phyloP scores from a whole-genome alignment of 2,329 filamentous ascomycete species.

The Zasmidium citrigriseum region DNA sequence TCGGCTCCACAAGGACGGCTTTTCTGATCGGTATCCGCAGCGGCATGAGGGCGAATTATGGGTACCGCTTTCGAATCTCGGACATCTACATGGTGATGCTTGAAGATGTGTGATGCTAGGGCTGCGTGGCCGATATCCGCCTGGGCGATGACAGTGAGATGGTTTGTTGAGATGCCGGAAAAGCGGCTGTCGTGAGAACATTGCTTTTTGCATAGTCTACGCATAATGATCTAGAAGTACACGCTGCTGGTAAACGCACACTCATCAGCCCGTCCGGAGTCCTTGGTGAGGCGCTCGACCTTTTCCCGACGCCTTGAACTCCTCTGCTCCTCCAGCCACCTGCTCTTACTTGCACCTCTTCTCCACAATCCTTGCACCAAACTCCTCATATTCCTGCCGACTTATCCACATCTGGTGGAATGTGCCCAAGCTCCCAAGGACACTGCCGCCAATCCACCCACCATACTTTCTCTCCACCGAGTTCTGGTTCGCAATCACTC shows the following conservation, averaged over 20 bases:
- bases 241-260: neutral
- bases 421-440: slow-evolving; percentile 89
- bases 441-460: slow-evolving; percentile 95
- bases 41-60: too few relatives aligned
- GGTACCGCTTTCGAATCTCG: too few relatives aligned
- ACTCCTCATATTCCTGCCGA: slow-evolving; percentile 96
- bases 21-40: too few relatives aligned
- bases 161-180: neutral
- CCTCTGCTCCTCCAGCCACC: neutral
- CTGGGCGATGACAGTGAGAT: neutral
- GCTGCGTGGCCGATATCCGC: neutral
- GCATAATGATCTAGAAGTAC: neutral
- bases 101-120: too few relatives aligned
- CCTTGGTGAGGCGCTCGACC: neutral
- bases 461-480: slow-evolving; percentile 89
- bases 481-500: slow-evolving; percentile 83
- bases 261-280: neutral
- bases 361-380: slow-evolving; percentile 85
- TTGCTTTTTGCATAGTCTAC: neutral
- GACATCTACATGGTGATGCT: too few relatives aligned
- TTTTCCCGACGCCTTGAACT: neutral
- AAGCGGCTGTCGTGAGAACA: neutral
- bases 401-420: slow-evolving; percentile 99
- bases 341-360: slow-evolving; percentile 80
- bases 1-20: too few relatives aligned